Base-by-base conservation (phyloP, 2,329 filamentous ascomycete species). In the Furcasterigmium furcatum region DNA sequence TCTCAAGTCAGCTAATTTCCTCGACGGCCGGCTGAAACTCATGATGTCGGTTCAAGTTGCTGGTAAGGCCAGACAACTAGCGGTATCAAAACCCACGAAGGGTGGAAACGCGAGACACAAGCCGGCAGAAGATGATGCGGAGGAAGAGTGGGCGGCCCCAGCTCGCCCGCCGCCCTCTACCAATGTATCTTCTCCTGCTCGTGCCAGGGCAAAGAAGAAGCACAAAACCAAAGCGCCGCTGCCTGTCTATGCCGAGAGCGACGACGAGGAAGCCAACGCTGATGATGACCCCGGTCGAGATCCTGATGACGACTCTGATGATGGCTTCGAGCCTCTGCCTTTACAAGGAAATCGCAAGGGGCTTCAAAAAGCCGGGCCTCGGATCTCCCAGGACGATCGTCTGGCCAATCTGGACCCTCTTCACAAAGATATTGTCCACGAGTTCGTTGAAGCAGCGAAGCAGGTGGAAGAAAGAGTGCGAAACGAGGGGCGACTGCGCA, bases 401-500 rank as follows among this genome's bases (percentile, higher is more conserved):
- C 69, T 86, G 51, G 68, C 71, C 16, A 65, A 67, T 16, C 62
- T 89, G 3, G 68, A 73, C 13, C 76, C 82, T 0, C 63, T 84
- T 19, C 86, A 91, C 55, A 72, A 74, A 39, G 75, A 79, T 45
- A 64, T 88, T 19, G 71, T 91, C n/a, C 67, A 77, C 19, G 68
- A 74, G 24, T 94, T 92, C 58, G 73, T 89, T 19, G 60, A 66
- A 1, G 73, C 80, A 38, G 88, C 85, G 1, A 82, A 79, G 55
- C 64, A 65, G 18, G 45, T 81, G 14, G 81, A 85, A 54, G 79
- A 84, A 54, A 68, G 73, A 2, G 70, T 91, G 20, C 77, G 85
- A 54, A 79, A 81, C 50, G 70, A 71, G 20, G 79, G 79, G 42
- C 70, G 72, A 5, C 64, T 86, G 25, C 75, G 79, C 9, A 70